A percentile compares a stretch with the other conserved stretches of the same genome.
phyloP scores from a whole-genome alignment of 768 basidiomycete genomes.

The Candolleomyces eurysporus region DNA sequence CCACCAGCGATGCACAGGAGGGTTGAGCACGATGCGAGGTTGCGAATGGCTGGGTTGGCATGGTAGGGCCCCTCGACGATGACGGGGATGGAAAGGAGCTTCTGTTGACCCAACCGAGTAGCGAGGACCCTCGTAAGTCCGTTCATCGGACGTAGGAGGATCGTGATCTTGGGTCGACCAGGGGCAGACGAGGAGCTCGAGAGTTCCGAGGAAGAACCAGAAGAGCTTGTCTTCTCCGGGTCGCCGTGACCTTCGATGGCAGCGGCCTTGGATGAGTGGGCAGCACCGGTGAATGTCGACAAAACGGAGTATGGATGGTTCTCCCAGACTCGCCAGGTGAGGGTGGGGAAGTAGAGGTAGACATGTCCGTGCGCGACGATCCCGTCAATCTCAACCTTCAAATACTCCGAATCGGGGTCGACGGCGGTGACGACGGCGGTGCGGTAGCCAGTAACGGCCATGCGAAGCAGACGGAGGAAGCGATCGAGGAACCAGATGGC shows the following conservation, averaged over 20 bases:
- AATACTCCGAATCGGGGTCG: slow-evolving; percentile 5
- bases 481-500: slow-evolving; percentile 10
- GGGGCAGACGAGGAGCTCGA: too few relatives aligned
- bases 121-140: slow-evolving; percentile 3
- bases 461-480: slow-evolving; percentile 1
- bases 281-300: slow-evolving; percentile 1
- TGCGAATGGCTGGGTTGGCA: slow-evolving; percentile 8
- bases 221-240: not conserved
- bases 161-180: not conserved
- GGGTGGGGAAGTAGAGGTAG: slow-evolving; percentile 11
- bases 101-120: not conserved
- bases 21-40: slow-evolving; percentile 6
- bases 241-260: not conserved
- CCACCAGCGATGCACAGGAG: slow-evolving; percentile 10
- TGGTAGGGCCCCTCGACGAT: slow-evolving; percentile 10
- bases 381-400: slow-evolving; percentile 9
- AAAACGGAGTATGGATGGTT: slow-evolving; percentile 10
- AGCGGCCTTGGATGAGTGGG: not conserved
- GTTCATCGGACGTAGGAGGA: slow-evolving; percentile 7
- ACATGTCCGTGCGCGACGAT: slow-evolving; percentile 6
- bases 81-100: slow-evolving; percentile 7
- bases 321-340: slow-evolving; percentile 11
- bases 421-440: slow-evolving; percentile 8
- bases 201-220: too few relatives aligned
- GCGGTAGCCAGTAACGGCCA: slow-evolving; percentile 6